A percentile compares a stretch with the other conserved stretches of the same genome.
Evolutionary conservation across 371 early-diverging fungal species (phyloP).

Genomic region (Mucor velutinosus): DNA sequence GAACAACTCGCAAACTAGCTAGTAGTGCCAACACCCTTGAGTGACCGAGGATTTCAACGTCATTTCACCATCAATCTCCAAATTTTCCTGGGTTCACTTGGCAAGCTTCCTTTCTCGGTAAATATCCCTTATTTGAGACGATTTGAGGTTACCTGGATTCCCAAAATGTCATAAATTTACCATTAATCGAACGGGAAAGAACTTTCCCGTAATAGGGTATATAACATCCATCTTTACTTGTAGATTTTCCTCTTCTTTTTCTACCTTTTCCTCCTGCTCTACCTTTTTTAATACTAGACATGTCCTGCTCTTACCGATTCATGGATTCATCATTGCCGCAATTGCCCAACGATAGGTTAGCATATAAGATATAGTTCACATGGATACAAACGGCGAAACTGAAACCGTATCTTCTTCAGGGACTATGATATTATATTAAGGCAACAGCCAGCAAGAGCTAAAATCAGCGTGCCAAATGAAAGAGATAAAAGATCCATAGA

Average conservation of each 20-base stretch:
- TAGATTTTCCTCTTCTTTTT: neutral
- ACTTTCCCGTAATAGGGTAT: slow-evolving; percentile 20
- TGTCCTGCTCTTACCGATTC: slow-evolving; percentile 13
- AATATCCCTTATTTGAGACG: neutral
- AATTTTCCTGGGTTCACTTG: slow-evolving; percentile 1
- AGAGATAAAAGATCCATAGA: slow-evolving; percentile 49
- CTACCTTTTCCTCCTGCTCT: slow-evolving; percentile 10
- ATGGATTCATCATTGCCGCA: slow-evolving; percentile 6
- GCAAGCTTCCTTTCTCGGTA: neutral
- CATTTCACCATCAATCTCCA: neutral
- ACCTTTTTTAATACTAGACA: neutral
- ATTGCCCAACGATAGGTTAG: slow-evolving; percentile 3
- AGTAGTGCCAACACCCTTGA: neutral
- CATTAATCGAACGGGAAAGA: slow-evolving; percentile 20
- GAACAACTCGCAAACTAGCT: neutral
- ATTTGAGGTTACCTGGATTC: neutral
- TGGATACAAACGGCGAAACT: neutral
- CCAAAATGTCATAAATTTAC: slow-evolving; percentile 4
- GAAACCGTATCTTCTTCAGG: neutral
- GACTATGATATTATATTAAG: slow-evolving; percentile 15
- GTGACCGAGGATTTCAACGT: neutral
- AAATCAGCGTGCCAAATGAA: slow-evolving; percentile 13
- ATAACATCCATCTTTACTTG: neutral
- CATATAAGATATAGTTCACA: neutral
- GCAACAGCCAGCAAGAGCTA: slow-evolving; percentile 29